phyloP scores from a whole-genome alignment of 306 rosid genomes.

The Malus asiatica region DNA sequence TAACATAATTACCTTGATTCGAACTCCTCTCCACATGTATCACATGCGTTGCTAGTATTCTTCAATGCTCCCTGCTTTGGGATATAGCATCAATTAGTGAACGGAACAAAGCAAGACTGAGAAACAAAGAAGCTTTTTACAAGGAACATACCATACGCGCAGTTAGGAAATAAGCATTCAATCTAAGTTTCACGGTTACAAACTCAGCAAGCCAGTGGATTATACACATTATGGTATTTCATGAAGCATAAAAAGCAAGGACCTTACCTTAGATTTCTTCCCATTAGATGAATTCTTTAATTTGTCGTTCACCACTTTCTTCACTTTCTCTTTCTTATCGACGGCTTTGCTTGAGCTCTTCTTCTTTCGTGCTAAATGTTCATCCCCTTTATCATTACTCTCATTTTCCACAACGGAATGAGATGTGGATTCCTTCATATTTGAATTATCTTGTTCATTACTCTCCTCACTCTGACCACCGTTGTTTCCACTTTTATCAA shows the following conservation, averaged over 20 bases:
- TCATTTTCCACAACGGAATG: conserved; percentile 19
- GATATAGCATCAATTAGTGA: background rate
- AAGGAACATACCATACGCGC: background rate
- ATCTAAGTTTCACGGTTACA: background rate
- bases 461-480: conserved; percentile 16
- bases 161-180: background rate
- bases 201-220: background rate
- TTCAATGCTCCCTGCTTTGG: conserved; percentile 42
- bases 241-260: background rate
- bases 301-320: conserved; percentile 38
- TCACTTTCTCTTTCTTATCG: conserved; percentile 39
- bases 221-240: background rate
- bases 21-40: conserved; percentile 75
- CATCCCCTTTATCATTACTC: conserved; percentile 29
- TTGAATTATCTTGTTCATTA: conserved; percentile 24
- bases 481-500: conserved; percentile 9
- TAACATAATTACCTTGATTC: conserved; percentile 57
- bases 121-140: background rate
- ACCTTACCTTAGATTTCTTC: conserved; percentile 67
- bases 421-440: conserved; percentile 36
- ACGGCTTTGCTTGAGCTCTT: conserved; percentile 34
- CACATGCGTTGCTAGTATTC: conserved; percentile 52
- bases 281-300: conserved; percentile 52
- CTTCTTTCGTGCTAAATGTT: conserved; percentile 26
- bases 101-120: conserved; percentile 1